Conservation (phyloP, 495 filamentous ascomycete genomes). For the Aspergillus mulundensis region DNA sequence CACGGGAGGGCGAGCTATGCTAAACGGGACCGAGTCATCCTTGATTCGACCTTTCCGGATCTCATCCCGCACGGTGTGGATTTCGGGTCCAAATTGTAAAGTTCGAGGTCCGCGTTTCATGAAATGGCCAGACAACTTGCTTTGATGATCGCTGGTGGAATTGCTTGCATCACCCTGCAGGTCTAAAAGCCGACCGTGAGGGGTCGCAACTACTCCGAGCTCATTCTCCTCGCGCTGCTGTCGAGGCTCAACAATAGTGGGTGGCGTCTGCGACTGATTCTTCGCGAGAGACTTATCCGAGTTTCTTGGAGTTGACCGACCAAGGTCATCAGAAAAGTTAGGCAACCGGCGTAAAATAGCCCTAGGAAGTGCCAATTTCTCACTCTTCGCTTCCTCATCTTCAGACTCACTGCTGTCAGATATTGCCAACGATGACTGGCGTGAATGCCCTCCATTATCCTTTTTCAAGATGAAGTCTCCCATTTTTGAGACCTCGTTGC, state of each 20-base stretch:
- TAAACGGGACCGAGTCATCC: slow-evolving; percentile 30
- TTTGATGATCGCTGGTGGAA: slow-evolving; percentile 16
- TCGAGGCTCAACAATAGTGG: slow-evolving; percentile 47
- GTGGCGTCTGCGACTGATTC: slow-evolving; percentile 38
- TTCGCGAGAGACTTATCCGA: slow-evolving; percentile 31
- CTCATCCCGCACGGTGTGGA: slow-evolving; percentile 25
- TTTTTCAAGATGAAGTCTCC: slow-evolving; percentile 55
- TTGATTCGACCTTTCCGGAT: slow-evolving; percentile 26
- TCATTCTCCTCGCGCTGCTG: slow-evolving; percentile 30
- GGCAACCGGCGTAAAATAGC: slow-evolving; percentile 30
- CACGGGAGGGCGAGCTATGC: slow-evolving; percentile 37
- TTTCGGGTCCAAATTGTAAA: slow-evolving; percentile 26
- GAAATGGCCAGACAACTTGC: slow-evolving; percentile 5
- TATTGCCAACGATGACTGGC: slow-evolving; percentile 35
- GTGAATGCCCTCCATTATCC: slow-evolving; percentile 30
- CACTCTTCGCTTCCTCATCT: slow-evolving; percentile 30
- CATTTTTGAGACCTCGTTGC: slow-evolving; percentile 54
- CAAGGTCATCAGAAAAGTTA: slow-evolving; percentile 33
- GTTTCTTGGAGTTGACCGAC: slow-evolving; percentile 27
- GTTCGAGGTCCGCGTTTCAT: slow-evolving; percentile 5
- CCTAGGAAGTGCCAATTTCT: slow-evolving; percentile 28
- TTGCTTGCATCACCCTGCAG: slow-evolving; percentile 10
- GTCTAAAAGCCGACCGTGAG: slow-evolving; percentile 12
- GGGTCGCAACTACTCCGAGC: slow-evolving; percentile 15
- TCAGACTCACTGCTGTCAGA: slow-evolving; percentile 46